Evolutionary conservation across 2,329 filamentous ascomycete species (phyloP).

Genomic region (Shiraia bambusicola): DNA sequence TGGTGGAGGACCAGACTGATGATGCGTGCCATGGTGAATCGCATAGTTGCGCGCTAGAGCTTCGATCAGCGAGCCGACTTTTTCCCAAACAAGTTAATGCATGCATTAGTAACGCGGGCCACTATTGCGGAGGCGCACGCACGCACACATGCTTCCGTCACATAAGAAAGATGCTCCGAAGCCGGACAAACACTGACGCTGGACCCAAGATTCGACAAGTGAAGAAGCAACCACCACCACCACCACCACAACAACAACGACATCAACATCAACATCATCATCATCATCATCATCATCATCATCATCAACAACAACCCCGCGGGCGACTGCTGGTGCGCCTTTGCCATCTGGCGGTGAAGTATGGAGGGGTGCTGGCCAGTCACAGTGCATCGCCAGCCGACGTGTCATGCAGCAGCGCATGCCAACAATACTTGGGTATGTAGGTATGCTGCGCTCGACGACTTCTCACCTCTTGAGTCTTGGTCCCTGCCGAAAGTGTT

Average conservation of each 20-base stretch:
- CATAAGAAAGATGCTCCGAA: conserved; percentile 7
- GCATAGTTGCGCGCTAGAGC: conserved; percentile 33
- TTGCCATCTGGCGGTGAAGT: conserved; percentile 19
- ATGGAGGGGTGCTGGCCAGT: conserved; percentile 16
- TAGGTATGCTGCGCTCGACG: conserved; percentile 12
- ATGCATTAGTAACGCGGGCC: conserved; percentile 31
- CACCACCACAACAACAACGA: too few relatives aligned
- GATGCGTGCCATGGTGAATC: conserved; percentile 31
- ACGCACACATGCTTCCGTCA: conserved; percentile 16
- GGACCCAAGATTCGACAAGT: not conserved
- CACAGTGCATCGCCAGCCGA: conserved; percentile 14
- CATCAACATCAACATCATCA: too few relatives aligned
- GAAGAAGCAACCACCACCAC: not conserved
- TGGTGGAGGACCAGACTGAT: conserved; percentile 33
- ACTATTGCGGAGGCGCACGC: conserved; percentile 26
- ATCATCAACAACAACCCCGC: too few relatives aligned
- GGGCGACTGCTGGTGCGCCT: not conserved
- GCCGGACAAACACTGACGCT: not conserved
- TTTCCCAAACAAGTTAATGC: conserved; percentile 13
- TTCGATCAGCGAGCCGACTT: conserved; percentile 21
- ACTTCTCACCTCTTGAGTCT: conserved; percentile 7
- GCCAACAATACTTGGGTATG: too few relatives aligned
- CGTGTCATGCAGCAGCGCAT: conserved; percentile 19
- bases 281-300: too few relatives aligned
- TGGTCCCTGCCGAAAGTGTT: not conserved